Evolutionary conservation across 2,329 filamentous ascomycete genomes (phyloP).

Genomic region (Dactylellina haptotyla): DNA sequence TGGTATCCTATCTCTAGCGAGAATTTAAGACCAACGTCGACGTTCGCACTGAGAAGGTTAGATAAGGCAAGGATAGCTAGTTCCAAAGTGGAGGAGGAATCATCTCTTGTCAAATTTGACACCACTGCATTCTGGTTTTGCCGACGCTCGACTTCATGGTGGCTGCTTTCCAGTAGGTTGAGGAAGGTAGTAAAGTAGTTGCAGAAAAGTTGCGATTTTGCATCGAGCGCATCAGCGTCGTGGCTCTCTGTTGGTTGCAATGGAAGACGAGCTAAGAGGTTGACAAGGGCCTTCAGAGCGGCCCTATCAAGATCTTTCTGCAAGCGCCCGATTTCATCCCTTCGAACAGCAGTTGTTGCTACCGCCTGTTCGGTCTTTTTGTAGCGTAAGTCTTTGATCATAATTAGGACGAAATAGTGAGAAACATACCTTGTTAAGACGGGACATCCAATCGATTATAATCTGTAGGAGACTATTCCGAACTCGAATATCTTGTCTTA

Average conservation of each 20-base stretch:
- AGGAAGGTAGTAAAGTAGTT: constrained; percentile 77
- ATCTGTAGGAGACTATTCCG: constrained; percentile 75
- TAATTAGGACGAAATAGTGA: not conserved
- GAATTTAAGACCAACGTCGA: constrained; percentile 76
- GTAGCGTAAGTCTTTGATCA: not conserved
- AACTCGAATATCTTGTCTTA: constrained; percentile 75
- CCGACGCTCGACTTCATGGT: constrained; percentile 55
- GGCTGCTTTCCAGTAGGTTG: constrained; percentile 66
- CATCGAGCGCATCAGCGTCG: constrained; percentile 73
- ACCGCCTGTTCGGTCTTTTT: constrained; percentile 39
- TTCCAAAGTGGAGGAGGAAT: constrained; percentile 69
- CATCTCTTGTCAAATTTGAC: constrained; percentile 64
- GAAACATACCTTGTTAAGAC: constrained; percentile 62
- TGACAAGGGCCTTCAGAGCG: constrained; percentile 72
- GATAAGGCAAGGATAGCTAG: constrained; percentile 75
- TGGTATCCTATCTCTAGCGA: constrained; percentile 77
- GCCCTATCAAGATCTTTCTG: constrained; percentile 74
- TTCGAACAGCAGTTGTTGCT: constrained; percentile 60
- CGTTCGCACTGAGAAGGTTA: constrained; percentile 75
- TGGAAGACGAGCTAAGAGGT: constrained; percentile 73
- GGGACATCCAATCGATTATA: constrained; percentile 75
- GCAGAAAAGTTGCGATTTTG: constrained; percentile 77
- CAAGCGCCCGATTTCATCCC: constrained; percentile 69
- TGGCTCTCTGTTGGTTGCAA: constrained; percentile 73
- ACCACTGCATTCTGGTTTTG: constrained; percentile 58